phyloP scores from a whole-genome alignment of 257 asterid genomes.

The Penstemon eatonii region DNA sequence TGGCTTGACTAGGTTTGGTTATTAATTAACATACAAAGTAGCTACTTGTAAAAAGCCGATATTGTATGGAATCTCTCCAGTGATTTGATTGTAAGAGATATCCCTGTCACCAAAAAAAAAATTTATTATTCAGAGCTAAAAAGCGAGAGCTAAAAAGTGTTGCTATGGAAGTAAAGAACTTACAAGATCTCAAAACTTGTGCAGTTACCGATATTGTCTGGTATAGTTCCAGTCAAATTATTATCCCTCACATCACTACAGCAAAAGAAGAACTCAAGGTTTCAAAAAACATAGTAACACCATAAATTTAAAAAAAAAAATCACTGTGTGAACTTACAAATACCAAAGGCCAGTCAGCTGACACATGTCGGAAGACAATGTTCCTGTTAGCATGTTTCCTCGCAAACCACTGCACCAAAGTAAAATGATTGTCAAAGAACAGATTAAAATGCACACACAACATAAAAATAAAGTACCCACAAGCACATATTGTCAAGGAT shows the following conservation, averaged over 20 bases:
- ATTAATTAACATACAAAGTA: slow-evolving; percentile 66
- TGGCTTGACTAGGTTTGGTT: not conserved
- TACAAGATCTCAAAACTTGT: slow-evolving; percentile 95
- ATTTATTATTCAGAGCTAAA: not conserved
- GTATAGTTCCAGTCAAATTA: slow-evolving; percentile 81
- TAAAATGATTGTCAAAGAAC: not conserved
- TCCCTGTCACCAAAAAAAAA: slow-evolving; percentile 50
- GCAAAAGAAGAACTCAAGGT: not conserved
- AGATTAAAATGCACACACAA: not conserved
- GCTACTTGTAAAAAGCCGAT: slow-evolving; percentile 98
- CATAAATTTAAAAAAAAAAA: not conserved
- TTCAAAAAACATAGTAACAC: not conserved
- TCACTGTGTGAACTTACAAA: slow-evolving; percentile 55
- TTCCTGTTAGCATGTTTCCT: slow-evolving; percentile 78
- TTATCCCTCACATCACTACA: slow-evolving; percentile 90
- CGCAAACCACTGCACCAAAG: slow-evolving; percentile 66
- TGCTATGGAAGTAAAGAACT: slow-evolving; percentile 28
- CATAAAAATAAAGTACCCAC: not conserved
- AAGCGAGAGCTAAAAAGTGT: not conserved
- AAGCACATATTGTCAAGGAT: not conserved
- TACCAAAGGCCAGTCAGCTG: slow-evolving; percentile 97
- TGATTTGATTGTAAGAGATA: slow-evolving; percentile 84
- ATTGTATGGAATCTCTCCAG: slow-evolving; percentile 94
- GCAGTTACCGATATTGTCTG: slow-evolving; percentile 91
- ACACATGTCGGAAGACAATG: slow-evolving; percentile 91